These are phyloP conservation scores for Omphalotus olearius DNA, from an alignment of 1,284 basidiomycete species.

Conservation along the genomic window DNA sequence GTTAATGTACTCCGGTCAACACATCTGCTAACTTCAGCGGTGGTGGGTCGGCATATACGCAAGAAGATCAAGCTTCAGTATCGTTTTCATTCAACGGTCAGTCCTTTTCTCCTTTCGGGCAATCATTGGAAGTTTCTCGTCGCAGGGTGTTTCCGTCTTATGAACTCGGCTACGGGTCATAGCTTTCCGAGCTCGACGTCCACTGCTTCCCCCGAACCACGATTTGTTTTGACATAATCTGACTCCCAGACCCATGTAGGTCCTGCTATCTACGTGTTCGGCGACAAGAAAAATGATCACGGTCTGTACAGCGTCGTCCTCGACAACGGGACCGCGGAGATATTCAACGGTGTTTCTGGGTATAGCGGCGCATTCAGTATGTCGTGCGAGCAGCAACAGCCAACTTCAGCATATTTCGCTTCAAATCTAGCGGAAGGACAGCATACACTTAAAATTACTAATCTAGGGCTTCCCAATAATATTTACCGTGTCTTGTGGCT, in stretches of 20 bases:
- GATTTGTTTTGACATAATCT: too few relatives aligned
- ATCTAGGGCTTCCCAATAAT: conserved; percentile 34
- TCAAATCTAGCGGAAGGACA: conserved; percentile 31
- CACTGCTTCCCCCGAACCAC: background rate
- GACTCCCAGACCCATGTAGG: conserved; percentile 20
- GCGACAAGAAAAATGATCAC: conserved; percentile 43
- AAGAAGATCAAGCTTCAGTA: conserved; percentile 32
- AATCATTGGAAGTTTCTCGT: too few relatives aligned
- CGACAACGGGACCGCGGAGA: conserved; percentile 26
- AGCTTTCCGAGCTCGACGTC: background rate
- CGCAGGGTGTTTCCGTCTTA: too few relatives aligned
- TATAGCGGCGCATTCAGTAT: conserved; percentile 37
- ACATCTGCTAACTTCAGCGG: conserved; percentile 37
- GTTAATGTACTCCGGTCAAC: conserved; percentile 33
- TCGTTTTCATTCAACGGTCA: conserved; percentile 35
- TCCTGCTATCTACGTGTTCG: conserved; percentile 38
- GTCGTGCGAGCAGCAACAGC: conserved; percentile 39
- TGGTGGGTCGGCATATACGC: conserved; percentile 37
- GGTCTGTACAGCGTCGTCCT: conserved; percentile 33
- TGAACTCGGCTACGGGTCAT: too few relatives aligned
- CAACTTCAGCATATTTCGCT: conserved; percentile 35
- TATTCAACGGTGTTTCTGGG: conserved; percentile 34
- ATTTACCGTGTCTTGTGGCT: too few relatives aligned
- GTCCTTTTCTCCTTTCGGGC: conserved; percentile 1
- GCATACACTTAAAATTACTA: conserved; percentile 32